phyloP scores from a whole-genome alignment of 208 protist species.

The Trypanosoma avium region DNA sequence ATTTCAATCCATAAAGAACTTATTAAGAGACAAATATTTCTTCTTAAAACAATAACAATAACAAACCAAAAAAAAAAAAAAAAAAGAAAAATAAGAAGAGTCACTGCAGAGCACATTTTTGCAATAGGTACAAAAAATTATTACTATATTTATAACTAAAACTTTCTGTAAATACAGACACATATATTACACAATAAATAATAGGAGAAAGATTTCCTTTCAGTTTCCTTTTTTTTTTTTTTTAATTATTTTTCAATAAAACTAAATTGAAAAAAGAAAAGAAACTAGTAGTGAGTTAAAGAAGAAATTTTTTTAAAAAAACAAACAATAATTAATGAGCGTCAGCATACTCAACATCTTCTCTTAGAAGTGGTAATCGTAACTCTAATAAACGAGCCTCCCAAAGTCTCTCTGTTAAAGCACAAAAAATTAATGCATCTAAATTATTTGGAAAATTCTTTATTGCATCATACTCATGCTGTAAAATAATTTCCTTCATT shows the following conservation, averaged over 20 bases:
- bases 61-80: slow-evolving; percentile 2
- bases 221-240: too few species aligned
- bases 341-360: slow-evolving; percentile 9
- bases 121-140: too few species aligned
- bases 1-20: too few species aligned
- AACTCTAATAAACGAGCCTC: slow-evolving; percentile 9
- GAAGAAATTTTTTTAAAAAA: neutral
- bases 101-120: too few species aligned
- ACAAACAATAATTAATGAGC: neutral
- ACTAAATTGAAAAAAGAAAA: slow-evolving; percentile 17
- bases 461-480: slow-evolving; percentile 30
- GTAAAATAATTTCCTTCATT: slow-evolving; percentile 27
- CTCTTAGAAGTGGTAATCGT: slow-evolving; percentile 11
- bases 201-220: too few species aligned
- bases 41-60: too few species aligned
- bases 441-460: slow-evolving; percentile 21
- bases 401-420: slow-evolving; percentile 30
- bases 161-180: too few species aligned
- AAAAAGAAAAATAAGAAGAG: slow-evolving; percentile 20
- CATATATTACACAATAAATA: too few species aligned
- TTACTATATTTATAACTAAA: too few species aligned
- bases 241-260: too few species aligned
- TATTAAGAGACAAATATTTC: too few species aligned
- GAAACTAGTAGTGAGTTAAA: slow-evolving; percentile 7
- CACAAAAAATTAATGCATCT: slow-evolving; percentile 32